Conservation (phyloP, 2,329 filamentous ascomycete species). For the Paecilomyces sp. region DNA sequence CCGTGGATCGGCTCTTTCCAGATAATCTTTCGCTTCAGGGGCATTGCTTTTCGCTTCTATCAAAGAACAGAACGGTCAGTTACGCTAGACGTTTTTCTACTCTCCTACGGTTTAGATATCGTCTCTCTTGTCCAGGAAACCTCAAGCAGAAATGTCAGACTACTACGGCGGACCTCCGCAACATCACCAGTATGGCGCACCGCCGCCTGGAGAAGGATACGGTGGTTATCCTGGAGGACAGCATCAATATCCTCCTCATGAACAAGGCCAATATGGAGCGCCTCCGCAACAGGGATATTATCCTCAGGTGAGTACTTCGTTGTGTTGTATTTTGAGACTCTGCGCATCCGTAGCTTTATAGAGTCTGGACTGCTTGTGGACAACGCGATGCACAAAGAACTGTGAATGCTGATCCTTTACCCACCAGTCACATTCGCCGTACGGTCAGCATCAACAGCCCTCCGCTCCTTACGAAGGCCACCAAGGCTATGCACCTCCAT, state of each 20-base stretch:
- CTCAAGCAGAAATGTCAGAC: not conserved
- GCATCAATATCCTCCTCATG: conserved; percentile 14
- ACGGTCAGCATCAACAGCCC: not conserved
- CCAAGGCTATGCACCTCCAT: conserved; percentile 8
- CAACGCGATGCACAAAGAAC: not conserved
- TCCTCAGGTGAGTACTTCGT: conserved; percentile 15
- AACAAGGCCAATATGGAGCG: conserved; percentile 11
- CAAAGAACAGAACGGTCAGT: not conserved
- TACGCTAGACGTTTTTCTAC: not conserved
- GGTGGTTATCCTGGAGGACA: conserved; percentile 14
- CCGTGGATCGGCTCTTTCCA: not conserved
- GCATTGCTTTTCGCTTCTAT: not conserved
- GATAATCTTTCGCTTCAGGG: not conserved
- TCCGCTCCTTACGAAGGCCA: conserved; percentile 12
- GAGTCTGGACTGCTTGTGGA: not conserved
- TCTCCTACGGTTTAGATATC: not conserved
- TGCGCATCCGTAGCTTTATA: not conserved
- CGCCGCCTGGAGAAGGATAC: conserved; percentile 5
- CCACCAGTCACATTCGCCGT: not conserved
- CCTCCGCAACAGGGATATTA: conserved; percentile 17
- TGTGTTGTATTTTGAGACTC: not conserved
- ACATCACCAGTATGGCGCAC: conserved; percentile 15
- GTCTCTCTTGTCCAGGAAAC: not conserved
- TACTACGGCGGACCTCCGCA: not conserved
- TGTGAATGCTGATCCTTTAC: not conserved